A percentile compares a stretch with the other conserved stretches of the same genome.
These are phyloP conservation scores for Grosmannia clavigera DNA, from an alignment of 2,329 filamentous ascomycete species.

Conservation along the genomic window DNA sequence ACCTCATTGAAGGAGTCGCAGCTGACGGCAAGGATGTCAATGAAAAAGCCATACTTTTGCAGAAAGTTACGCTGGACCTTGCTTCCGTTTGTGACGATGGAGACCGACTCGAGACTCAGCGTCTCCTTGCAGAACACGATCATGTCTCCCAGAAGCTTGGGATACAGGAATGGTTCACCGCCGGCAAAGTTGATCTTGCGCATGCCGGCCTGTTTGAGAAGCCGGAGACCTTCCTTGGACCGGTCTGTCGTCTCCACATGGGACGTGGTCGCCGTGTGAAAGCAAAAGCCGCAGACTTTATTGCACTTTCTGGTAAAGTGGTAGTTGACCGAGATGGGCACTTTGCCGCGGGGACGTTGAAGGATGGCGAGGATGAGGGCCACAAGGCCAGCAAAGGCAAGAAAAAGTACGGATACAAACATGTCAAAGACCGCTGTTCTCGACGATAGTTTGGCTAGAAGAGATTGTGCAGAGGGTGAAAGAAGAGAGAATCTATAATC, in stretches of 20 bases:
- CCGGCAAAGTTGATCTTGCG: conserved; percentile 1
- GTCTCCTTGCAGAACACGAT: not conserved
- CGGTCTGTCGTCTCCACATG: not conserved
- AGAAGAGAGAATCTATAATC: too few species aligned
- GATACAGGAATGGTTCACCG: not conserved
- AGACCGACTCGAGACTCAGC: not conserved
- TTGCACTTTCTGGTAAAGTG: not conserved
- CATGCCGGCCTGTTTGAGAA: not conserved
- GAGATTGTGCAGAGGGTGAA: too few species aligned
- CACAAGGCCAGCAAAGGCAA: not conserved
- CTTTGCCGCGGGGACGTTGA: not conserved
- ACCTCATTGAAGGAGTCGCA: not conserved
- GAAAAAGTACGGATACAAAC: not conserved
- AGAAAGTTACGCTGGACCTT: not conserved
- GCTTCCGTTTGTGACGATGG: not conserved
- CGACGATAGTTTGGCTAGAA: too few species aligned
- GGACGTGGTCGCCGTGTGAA: not conserved
- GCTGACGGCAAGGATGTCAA: conserved; percentile 1
- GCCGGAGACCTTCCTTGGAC: not conserved
- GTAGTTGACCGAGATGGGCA: not conserved
- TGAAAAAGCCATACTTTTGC: not conserved
- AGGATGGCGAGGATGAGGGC: not conserved
- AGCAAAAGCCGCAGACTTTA: not conserved
- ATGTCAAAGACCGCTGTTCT: not conserved
- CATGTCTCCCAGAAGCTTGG: not conserved